Conservation (phyloP, 2,329 filamentous ascomycete genomes). For the Fusarium sp. region DNA sequence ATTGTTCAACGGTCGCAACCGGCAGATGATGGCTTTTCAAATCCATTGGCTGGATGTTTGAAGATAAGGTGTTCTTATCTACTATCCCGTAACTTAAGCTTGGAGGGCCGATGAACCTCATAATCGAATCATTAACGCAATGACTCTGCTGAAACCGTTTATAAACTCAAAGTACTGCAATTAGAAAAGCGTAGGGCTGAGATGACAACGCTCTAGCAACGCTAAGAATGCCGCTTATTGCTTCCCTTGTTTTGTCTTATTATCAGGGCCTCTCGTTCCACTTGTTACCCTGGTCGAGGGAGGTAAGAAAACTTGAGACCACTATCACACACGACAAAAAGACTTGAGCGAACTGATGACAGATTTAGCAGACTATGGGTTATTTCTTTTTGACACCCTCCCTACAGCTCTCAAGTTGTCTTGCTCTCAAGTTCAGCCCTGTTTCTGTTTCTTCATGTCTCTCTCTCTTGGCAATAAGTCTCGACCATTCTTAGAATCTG, state of each 20-base stretch:
- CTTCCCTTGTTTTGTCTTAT: conserved; percentile 1
- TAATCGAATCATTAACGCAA: not conserved
- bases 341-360: too few relatives aligned
- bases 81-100: too few relatives aligned
- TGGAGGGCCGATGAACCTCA: not conserved
- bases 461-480: not conserved
- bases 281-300: not conserved
- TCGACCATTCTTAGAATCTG: not conserved
- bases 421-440: not conserved
- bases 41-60: not conserved
- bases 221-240: conserved; percentile 8
- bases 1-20: conserved; percentile 12
- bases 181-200: conserved; percentile 19
- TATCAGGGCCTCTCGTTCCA: not conserved
- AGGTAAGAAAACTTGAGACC: not conserved
- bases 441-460: conserved; percentile 15
- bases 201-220: not conserved
- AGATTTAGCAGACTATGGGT: not conserved
- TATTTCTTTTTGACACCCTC: not conserved
- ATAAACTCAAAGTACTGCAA: not conserved
- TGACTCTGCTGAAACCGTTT: not conserved
- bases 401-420: not conserved
- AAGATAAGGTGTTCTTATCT: not conserved
- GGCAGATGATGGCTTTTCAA: not conserved
- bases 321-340: not conserved